Conservation (phyloP, 306 rosid genomes). For the Herpetospermum pedunculosum region DNA sequence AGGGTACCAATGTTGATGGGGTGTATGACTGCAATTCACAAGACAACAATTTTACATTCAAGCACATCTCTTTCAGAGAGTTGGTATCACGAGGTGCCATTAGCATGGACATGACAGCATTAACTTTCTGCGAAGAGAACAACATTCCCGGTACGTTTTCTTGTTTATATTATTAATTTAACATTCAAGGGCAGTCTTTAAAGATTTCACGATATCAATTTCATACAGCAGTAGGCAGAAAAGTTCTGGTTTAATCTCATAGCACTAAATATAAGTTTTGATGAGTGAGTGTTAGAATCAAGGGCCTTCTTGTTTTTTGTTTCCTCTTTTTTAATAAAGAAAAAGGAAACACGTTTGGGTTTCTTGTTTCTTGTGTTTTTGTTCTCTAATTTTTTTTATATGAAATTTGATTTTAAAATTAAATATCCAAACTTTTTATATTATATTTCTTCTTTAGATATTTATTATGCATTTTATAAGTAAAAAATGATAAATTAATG, state of each 20-base stretch:
- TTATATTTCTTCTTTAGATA: too few species aligned
- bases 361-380: too few species aligned
- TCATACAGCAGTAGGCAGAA: background rate
- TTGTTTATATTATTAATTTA: background rate
- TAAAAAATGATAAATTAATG: too few species aligned
- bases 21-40: conserved; percentile 41
- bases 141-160: conserved; percentile 27
- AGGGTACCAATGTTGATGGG: conserved; percentile 42
- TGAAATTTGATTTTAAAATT: too few species aligned
- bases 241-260: background rate
- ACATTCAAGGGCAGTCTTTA: background rate
- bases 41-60: conserved; percentile 39
- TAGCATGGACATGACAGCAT: conserved; percentile 33
- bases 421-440: too few species aligned
- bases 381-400: too few species aligned
- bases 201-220: background rate
- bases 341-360: too few species aligned
- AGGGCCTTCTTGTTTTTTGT: too few species aligned
- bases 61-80: conserved; percentile 39
- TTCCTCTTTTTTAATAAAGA: too few species aligned
- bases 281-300: too few species aligned
- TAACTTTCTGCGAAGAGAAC: conserved; percentile 40
- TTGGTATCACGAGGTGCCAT: conserved; percentile 30
- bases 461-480: too few species aligned
- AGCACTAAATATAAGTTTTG: background rate